Evolutionary conservation across 495 filamentous ascomycete species (phyloP).

Genomic region (Platismatia glauca): DNA sequence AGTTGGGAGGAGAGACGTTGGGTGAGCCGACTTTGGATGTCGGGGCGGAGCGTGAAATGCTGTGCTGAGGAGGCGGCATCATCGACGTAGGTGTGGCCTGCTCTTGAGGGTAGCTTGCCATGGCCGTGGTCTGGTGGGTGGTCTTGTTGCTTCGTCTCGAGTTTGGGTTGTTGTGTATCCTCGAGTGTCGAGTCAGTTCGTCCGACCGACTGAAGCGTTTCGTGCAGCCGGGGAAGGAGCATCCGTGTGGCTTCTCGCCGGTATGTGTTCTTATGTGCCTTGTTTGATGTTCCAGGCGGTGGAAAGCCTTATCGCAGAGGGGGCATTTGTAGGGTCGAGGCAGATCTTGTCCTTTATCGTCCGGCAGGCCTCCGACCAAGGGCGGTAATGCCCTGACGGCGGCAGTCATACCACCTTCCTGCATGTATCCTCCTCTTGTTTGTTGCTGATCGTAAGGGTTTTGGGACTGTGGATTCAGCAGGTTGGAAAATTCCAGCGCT

Average conservation of each 20-base stretch:
- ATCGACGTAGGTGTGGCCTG: slow-evolving; percentile 48
- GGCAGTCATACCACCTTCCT: slow-evolving; percentile 55
- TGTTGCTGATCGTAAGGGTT: slow-evolving; percentile 16
- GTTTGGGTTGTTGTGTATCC: slow-evolving; percentile 99
- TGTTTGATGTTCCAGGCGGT: slow-evolving; percentile 96
- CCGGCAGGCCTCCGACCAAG: slow-evolving; percentile 53
- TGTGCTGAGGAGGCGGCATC: slow-evolving; percentile 70
- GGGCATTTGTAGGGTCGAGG: slow-evolving; percentile 98
- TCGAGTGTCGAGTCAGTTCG: slow-evolving; percentile 90
- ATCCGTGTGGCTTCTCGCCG: slow-evolving; percentile 95
- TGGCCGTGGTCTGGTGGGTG: slow-evolving; percentile 47
- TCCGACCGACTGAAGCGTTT: slow-evolving; percentile 97
- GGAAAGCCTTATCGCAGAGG: slow-evolving; percentile 97
- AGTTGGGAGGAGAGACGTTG: slow-evolving; percentile 91
- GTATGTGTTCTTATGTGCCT: slow-evolving; percentile 96
- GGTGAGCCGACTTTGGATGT: slow-evolving; percentile 82
- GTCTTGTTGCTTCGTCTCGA: slow-evolving; percentile 85
- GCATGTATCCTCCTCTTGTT: slow-evolving; percentile 14
- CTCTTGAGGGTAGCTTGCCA: slow-evolving; percentile 40
- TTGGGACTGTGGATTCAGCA: slow-evolving; percentile 54
- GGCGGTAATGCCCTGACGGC: slow-evolving; percentile 59
- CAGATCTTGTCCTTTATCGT: slow-evolving; percentile 63
- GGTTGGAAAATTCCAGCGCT: slow-evolving; percentile 68
- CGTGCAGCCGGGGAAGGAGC: slow-evolving; percentile 87
- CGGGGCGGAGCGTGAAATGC: slow-evolving; percentile 76